phyloP scores from a whole-genome alignment of 2,329 filamentous ascomycete species.

The Aspergillus brasiliensis region DNA sequence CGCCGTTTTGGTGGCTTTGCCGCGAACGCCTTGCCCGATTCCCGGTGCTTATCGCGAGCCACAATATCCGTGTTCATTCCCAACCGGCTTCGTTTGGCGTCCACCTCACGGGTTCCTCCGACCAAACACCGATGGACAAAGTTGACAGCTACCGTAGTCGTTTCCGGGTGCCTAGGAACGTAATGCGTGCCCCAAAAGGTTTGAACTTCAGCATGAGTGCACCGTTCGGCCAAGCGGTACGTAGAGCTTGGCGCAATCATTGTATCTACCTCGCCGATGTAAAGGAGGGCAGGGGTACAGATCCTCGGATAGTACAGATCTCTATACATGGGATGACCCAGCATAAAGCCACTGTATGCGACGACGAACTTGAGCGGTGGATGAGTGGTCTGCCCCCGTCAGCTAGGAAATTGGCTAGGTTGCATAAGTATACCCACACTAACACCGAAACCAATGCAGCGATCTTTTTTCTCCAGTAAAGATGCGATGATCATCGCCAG shows the following conservation, averaged over 20 bases:
- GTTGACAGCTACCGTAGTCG: not conserved
- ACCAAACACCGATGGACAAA: not conserved
- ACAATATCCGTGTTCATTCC: not conserved
- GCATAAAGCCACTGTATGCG: conserved; percentile 3
- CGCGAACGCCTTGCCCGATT: not conserved
- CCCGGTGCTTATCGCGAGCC: not conserved
- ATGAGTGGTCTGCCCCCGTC: not conserved
- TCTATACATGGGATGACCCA: not conserved
- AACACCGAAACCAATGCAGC: not conserved
- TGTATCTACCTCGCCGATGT: not conserved
- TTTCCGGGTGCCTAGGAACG: not conserved
- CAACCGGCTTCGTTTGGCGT: not conserved
- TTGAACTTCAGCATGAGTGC: not conserved
- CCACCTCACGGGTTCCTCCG: not conserved
- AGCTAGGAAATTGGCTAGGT: not conserved
- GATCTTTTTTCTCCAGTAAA: not conserved
- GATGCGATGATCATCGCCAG: conserved; percentile 2
- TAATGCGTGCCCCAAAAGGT: not conserved
- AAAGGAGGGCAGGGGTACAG: not conserved
- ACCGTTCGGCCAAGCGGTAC: not conserved
- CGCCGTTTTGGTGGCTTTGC: not conserved
- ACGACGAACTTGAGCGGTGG: conserved; percentile 7
- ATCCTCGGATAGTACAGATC: not conserved
- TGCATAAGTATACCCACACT: not conserved
- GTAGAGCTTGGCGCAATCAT: not conserved